A percentile compares a stretch with the other conserved stretches of the same genome.
phyloP scores from a whole-genome alignment of 352 stramenopile species.

The Pilasporangium apinafurcum region DNA sequence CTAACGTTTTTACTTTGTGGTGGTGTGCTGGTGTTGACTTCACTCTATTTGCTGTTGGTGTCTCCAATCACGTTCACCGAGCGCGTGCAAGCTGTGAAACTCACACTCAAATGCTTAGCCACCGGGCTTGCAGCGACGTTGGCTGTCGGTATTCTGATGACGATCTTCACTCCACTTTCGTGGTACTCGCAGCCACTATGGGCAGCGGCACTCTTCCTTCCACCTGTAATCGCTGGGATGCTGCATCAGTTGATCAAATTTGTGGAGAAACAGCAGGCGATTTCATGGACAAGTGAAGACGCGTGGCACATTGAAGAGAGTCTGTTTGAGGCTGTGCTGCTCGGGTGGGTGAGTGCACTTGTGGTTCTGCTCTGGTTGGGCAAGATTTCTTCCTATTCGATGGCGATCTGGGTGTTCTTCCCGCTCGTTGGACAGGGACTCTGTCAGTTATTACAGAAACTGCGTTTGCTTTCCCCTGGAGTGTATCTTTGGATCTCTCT shows the following conservation, averaged over 20 bases:
- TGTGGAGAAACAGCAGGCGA: constrained; percentile 17
- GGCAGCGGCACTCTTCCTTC: constrained; percentile 31
- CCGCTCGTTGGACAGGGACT: constrained; percentile 41
- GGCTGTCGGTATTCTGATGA: constrained; percentile 38
- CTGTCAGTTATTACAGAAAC: constrained; percentile 26
- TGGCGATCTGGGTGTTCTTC: constrained; percentile 62
- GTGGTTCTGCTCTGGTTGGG: constrained; percentile 24
- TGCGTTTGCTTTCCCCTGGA: constrained; percentile 24
- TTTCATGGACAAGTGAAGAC: constrained; percentile 4
- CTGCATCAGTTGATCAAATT: constrained; percentile 30
- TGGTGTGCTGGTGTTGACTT: constrained; percentile 25
- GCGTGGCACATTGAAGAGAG: constrained; percentile 50
- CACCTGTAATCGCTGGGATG: constrained; percentile 47
- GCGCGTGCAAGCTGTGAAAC: constrained; percentile 25
- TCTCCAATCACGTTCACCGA: constrained; percentile 36
- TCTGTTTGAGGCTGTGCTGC: constrained; percentile 55
- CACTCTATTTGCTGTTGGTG: constrained; percentile 30
- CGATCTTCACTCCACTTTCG: constrained; percentile 51
- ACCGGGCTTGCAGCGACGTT: constrained; percentile 26
- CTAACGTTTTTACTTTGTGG: constrained; percentile 29
- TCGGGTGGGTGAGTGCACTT: constrained; percentile 32
- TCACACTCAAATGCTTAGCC: constrained; percentile 28
- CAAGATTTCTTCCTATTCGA: constrained; percentile 53
- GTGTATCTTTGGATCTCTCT: constrained; percentile 50
- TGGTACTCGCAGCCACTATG: constrained; percentile 65